A percentile compares a stretch with the other conserved stretches of the same genome.
phyloP scores from a whole-genome alignment of 371 early-diverging fungal genomes.

The Lichtheimia hyalospora region DNA sequence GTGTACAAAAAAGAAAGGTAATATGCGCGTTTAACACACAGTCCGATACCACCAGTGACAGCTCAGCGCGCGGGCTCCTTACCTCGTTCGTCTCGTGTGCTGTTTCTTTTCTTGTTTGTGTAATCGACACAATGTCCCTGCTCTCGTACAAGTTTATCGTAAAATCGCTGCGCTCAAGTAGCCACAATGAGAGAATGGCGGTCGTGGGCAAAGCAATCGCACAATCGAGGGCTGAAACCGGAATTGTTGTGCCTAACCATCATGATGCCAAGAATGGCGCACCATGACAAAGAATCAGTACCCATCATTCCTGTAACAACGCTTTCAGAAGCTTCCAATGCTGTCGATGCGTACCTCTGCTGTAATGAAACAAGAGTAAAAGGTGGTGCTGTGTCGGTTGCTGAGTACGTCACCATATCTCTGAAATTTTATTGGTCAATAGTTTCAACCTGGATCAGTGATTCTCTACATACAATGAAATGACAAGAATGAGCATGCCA shows the following conservation, averaged over 20 bases:
- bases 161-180: not conserved
- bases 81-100: not conserved
- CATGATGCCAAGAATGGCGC: not conserved
- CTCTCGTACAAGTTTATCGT: not conserved
- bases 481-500: no score
- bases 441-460: no score
- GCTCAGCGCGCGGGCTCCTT: not conserved
- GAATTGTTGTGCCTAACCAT: not conserved
- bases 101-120: constrained; percentile 1
- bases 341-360: not conserved
- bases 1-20: not conserved
- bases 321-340: not conserved
- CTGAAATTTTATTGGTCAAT: not conserved
- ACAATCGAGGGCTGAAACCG: not conserved
- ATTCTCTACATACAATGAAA: no score
- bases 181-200: not conserved
- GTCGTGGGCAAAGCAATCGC: constrained; percentile 1
- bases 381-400: not conserved
- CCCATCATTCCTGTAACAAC: not conserved
- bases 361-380: not conserved
- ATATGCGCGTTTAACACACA: not conserved
- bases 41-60: constrained; percentile 1
- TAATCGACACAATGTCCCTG: not conserved
- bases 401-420: not conserved
- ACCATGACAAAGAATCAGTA: not conserved